Evolutionary conservation across 2,329 filamentous ascomycete genomes (phyloP), one percentile per base, ranked within the genome.

Genomic region (Fusarium proliferatum): DNA sequence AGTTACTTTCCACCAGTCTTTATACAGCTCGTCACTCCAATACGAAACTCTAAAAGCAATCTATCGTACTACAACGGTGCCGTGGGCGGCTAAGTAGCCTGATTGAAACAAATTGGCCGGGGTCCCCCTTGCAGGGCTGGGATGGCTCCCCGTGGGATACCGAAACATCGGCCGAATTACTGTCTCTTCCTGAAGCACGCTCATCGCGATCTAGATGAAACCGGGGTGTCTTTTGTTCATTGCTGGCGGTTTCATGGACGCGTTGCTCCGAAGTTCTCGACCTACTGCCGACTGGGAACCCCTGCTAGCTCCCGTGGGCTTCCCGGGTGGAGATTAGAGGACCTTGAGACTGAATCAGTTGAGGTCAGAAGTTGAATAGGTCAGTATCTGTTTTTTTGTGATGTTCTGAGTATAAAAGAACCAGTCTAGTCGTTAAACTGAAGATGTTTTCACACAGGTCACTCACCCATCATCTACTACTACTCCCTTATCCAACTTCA

Each of bases 1-100:
- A 59, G 46, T 19, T 43, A 42, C 39, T 65, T 69, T 70, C 67
- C 67, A 69, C 67, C 66, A 69, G 66, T 69, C 66, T 59, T 59
- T 59, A 21, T 43, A 45, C 41, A 39, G 36, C 17, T 36, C 52
- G 28, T 65, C 36, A 55, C 46, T 45, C 55, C 13, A 38, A 70
- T 49, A 60, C 60, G 23, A 64, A 38, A 55, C 69, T 39, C 15
- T 66, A 70, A 66, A 61, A 6, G 26, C 33, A 30, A 36, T 45
- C 17, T 16, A 71, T 73, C 41, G 28, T 43, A 17, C 28, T 46
- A 39, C 41, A 34, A 26, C 11, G 43, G 23, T 46, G 13, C 17
- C 28, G 9, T 39, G 12, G 28, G 62, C 61, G 30, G 51, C 36
- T 42, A 36, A 57, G 43, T 51, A 26, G 17, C 46, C 58, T 51